Base-by-base conservation (phyloP, 2,329 filamentous ascomycete species). In the Ophiostoma montium region DNA sequence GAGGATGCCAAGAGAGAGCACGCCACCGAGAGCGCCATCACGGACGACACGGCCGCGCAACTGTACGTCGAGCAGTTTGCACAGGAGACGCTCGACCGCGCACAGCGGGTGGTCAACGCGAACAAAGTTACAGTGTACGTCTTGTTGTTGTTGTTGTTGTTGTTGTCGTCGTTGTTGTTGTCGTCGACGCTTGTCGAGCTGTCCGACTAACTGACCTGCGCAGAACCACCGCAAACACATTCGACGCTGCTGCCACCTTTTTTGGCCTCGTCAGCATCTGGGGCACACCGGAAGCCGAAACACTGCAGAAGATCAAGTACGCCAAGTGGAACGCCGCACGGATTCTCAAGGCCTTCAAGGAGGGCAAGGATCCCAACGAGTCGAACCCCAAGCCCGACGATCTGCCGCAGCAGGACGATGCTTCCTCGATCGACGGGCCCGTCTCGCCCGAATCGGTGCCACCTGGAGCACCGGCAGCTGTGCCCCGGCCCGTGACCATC, bases 1-100 rank as follows among this genome's bases (percentile, higher is more conserved):
- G 92, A 92, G 69, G 69, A 70, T 11, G 76, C 84, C 54, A 92
- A 92, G 69, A 69, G 69, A 11, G 76, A 84, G 50, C 80, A 90
- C 59, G 72, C 80, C 10, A 73, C 76, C 44, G 86, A 96, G 59
- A 86, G 94, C 61, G 84, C 88, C 15, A 81, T 96, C 48, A 72
- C 78, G 6, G 90, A 96, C 64, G 89, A 95, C 58, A 70, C 81
- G 1, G 86, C 84, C 4, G 90, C 87, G 1, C 86, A 89, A 65
- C 88, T 87, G 48, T 95, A 95, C 59, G 82, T 96, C 44, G 89
- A 96, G 65, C 84, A 95, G 62, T 98, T 98, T 63, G 90, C 84
- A 0, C 72, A 90, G 55, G 85, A 95, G 59, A 89, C 88, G 0
- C 89, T 98, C 55, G 76, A 82, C 44, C 78, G 87, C 54, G 90